Evolutionary conservation across 2,329 filamentous ascomycete species (phyloP).

Genomic region (Tolypocladium inflatum): DNA sequence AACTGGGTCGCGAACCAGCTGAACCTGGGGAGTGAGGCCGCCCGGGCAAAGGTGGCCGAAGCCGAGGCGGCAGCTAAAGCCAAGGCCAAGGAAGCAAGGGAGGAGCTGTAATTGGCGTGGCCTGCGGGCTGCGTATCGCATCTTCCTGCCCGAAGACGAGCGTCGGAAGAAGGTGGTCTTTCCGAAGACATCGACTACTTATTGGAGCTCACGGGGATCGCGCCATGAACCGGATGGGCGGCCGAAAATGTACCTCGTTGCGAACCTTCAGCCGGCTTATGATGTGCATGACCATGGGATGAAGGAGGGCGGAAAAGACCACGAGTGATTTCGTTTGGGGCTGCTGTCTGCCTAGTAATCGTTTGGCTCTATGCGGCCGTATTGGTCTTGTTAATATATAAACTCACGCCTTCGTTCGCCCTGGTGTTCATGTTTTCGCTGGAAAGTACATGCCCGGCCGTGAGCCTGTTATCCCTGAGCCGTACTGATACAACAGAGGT

Average conservation of each 20-base stretch:
- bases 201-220: not conserved
- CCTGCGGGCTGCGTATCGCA: not conserved
- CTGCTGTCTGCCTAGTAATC: not conserved
- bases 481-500: not conserved
- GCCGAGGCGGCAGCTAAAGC: slow-evolving; percentile 17
- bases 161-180: not conserved
- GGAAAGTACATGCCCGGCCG: not conserved
- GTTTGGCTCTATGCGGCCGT: not conserved
- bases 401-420: not conserved
- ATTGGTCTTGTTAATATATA: not conserved
- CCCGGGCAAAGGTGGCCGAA: slow-evolving; percentile 36
- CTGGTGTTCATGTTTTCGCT: not conserved
- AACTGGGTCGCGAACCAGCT: slow-evolving; percentile 44
- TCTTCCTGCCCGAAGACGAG: not conserved
- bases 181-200: not conserved
- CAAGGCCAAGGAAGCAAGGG: slow-evolving; percentile 26
- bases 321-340: not conserved
- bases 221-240: too few relatives aligned
- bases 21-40: slow-evolving; percentile 35
- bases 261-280: not conserved
- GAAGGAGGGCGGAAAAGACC: not conserved
- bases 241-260: not conserved
- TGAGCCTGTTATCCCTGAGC: not conserved
- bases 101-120: slow-evolving; percentile 36
- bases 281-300: not conserved